These are phyloP conservation scores for Polyplosphaeria fusca DNA, from an alignment of 495 filamentous ascomycete species.

Conservation along the genomic window DNA sequence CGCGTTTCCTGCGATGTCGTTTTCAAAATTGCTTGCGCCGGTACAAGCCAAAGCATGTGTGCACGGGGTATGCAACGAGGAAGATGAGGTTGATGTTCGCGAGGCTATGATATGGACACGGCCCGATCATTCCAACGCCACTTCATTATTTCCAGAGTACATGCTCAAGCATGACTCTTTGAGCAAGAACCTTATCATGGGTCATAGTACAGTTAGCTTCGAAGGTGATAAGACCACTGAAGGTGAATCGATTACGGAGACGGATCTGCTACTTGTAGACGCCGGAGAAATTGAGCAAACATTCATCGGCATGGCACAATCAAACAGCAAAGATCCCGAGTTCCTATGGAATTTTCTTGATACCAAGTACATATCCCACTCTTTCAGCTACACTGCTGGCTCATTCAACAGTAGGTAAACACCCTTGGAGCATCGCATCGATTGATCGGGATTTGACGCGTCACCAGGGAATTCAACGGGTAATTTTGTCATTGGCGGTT, in stretches of 20 bases:
- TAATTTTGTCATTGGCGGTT: constrained; percentile 23
- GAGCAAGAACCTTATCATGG: no score
- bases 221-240: no score
- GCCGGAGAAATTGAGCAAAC: not conserved
- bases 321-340: not conserved
- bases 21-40: not conserved
- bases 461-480: not conserved
- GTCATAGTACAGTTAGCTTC: no score
- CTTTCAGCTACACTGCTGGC: not conserved
- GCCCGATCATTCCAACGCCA: not conserved
- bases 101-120: not conserved
- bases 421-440: not conserved
- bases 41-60: not conserved
- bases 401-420: not conserved
- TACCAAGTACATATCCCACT: no score
- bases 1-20: not conserved
- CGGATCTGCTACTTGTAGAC: not conserved
- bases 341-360: no score
- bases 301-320: not conserved
- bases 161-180: not conserved
- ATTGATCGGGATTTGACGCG: not conserved
- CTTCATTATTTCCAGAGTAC: not conserved
- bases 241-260: not conserved
- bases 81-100: not conserved
- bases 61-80: not conserved